Base-by-base conservation (phyloP, 305 asterid genomes). In the Fraxinus floribunda region DNA sequence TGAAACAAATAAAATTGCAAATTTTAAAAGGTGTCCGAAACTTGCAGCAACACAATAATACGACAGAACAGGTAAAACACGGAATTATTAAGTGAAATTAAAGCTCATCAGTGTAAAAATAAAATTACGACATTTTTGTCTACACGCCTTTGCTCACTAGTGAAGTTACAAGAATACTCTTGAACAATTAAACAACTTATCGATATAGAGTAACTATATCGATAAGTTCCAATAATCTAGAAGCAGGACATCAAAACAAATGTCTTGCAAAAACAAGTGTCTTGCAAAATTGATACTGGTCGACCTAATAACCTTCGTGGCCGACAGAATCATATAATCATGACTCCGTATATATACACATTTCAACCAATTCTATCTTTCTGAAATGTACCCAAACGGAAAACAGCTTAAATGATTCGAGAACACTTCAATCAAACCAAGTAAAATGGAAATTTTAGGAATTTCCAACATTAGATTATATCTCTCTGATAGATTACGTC, bases 341-440 rank as follows among this genome's bases (percentile, higher is more conserved):
- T 4, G 20, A 75, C 41, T 52, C 55, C 18, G 7, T 30, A n/a
- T 41, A 39, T 79, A 22, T 22, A 62, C 71, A 8, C 24, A 62
- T 62, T 62, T 8, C 32, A 22, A 22, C 71, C 6, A 22, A 62
- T 22, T 75, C 78, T 72, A 79, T 41, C 44, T 32, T 49, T 66
- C 76, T 71, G 79, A 62, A 62, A 62, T 8, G 39, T 15, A 80
- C 76, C 74, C 77, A 10, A 77, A 36, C 22, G n/a, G 66, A 16
- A 39, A 79, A 73, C 36, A 82, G 29, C 13, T 73, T 22, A 32
- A 32, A 38, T 18, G 77, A 70, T 46, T 49, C 78, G 15, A 46
- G 71, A 39, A 81, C 11, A 66, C 49, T 30, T 70, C 76, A 79
- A 86, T 34, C 73, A 68, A 75, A 77, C 80, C 76, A 84, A 83